Evolutionary conservation across 2,329 filamentous ascomycete species (phyloP), one percentile per base, ranked within the genome.

Genomic region (Hymenoscyphus linearis): DNA sequence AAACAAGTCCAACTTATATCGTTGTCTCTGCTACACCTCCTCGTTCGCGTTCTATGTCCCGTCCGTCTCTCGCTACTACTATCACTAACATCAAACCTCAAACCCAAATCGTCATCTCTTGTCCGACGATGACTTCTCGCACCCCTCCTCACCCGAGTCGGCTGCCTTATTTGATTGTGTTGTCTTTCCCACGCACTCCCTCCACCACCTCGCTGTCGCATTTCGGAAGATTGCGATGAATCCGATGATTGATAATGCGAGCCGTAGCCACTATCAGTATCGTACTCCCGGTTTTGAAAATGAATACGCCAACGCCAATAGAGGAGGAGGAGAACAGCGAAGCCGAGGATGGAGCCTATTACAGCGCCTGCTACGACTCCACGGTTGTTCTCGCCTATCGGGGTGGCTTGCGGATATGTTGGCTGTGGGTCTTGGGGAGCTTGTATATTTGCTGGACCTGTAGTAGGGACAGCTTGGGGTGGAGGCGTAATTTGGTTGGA

Each of bases 251-350:
- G 25, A 34, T 14, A 35, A 47, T n/a, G 18, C 1, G 53, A 55
- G 31, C 25, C 27, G 18, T 44, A 57, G 12, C 13, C 44, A n/a
- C 6, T 47, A 22, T 44, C 27, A 10, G 18, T 22, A 35, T 36
- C 22, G 13, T 26, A 22, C 18, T 31, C 9, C 25, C 35, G 18
- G 22, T 16, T 18, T 18, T n/a, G 26, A 25, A n/a, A 44, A 14
- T 44, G 35, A 12, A 25, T 14, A 31, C 31, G 14, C 14, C 56
- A 58, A 26, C 36, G 25, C 56, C 56, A 58, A 6, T 74, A 34
- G 10, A 73, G 68, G 25, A 74, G 74, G 60, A 77, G 69, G 1
- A 74, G 67, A 3, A 72, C 54, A 14, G 77, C 62, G 35, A 68
- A 60, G 36, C 70, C 72, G 44, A 76, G 56, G n/a, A 72, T 61